Conservation (phyloP, 495 filamentous ascomycete genomes). For the Neurospora sp. region DNA sequence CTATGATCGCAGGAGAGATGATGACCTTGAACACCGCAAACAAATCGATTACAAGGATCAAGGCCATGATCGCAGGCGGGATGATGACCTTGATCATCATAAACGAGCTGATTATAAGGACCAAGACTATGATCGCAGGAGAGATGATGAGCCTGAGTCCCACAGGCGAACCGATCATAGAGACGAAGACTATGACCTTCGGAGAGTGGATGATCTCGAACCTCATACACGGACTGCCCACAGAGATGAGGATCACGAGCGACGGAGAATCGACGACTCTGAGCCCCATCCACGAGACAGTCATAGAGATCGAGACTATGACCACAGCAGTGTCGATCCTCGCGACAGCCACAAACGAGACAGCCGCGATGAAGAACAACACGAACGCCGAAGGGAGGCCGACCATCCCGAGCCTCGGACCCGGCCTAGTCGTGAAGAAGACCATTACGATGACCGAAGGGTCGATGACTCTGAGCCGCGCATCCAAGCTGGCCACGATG, state of each 20-base stretch:
- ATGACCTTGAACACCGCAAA: constrained; percentile 6
- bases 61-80: background rate
- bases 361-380: background rate
- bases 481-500: background rate
- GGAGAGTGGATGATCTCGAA: constrained; percentile 13
- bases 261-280: constrained; percentile 4
- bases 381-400: constrained; percentile 15
- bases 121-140: constrained; percentile 1
- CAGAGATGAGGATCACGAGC: constrained; percentile 1
- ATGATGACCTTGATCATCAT: constrained; percentile 4
- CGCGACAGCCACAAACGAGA: background rate
- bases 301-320: constrained; percentile 3
- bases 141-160: background rate
- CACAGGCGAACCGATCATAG: background rate
- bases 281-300: constrained; percentile 14
- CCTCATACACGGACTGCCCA: constrained; percentile 9
- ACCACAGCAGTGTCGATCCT: background rate
- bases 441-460: background rate
- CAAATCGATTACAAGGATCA: constrained; percentile 1
- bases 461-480: background rate
- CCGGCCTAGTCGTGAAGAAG: background rate
- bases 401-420: background rate
- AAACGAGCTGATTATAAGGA: constrained; percentile 1
- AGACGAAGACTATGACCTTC: constrained; percentile 14
- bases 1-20: constrained; percentile 6